phyloP scores from a whole-genome alignment of 2,329 filamentous ascomycete genomes.

The Cephalotrichum gorgonifer region DNA sequence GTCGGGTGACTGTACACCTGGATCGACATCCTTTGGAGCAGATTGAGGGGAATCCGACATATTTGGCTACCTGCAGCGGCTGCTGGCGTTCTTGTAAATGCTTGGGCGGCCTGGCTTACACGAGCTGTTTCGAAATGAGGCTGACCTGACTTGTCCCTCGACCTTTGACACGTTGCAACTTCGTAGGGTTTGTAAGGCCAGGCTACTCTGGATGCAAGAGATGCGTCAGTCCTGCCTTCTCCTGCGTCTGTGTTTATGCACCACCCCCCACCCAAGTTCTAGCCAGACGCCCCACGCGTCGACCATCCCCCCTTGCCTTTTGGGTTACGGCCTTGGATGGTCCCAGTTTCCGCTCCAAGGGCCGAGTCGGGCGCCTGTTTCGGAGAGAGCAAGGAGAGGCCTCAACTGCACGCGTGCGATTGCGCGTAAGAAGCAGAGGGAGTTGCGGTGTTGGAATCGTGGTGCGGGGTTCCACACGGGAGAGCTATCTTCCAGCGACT shows the following conservation, averaged over 20 bases:
- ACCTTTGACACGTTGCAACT: constrained; percentile 52
- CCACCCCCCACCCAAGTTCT: background rate
- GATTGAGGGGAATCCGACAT: constrained; percentile 83
- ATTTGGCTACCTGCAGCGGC: constrained; percentile 65
- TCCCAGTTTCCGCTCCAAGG: background rate
- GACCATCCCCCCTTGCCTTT: background rate
- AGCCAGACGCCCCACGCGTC: background rate
- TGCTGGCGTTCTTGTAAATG: constrained; percentile 51
- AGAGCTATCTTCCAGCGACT: background rate
- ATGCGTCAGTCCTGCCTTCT: constrained; percentile 5
- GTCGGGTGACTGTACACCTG: constrained; percentile 83
- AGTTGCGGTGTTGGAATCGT: background rate
- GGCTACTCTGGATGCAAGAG: constrained; percentile 4
- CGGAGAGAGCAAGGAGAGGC: background rate
- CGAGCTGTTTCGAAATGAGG: constrained; percentile 37
- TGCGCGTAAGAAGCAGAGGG: background rate
- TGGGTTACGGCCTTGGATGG: background rate
- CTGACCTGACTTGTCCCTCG: constrained; percentile 45
- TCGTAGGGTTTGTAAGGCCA: constrained; percentile 19
- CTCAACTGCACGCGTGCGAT: background rate
- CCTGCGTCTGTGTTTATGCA: background rate
- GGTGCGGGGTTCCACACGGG: background rate
- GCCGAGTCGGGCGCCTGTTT: background rate
- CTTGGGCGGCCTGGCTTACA: constrained; percentile 45
- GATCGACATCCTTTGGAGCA: constrained; percentile 92